Conservation (phyloP, 2,329 filamentous ascomycete genomes). For the Cladophialophora yegresii region DNA sequence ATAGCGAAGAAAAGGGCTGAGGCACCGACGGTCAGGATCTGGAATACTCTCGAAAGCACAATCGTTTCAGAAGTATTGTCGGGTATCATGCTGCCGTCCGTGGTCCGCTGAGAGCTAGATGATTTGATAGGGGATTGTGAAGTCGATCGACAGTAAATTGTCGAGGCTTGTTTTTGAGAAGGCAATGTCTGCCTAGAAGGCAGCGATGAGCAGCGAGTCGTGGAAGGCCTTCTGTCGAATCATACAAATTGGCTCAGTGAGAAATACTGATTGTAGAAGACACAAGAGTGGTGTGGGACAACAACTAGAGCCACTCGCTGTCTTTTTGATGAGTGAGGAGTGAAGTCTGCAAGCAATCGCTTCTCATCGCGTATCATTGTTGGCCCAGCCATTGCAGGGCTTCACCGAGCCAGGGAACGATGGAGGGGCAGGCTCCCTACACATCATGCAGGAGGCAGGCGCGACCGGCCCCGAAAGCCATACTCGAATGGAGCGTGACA, state of each 20-base stretch:
- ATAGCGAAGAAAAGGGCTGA: slow-evolving; percentile 13
- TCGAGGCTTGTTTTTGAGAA: background rate
- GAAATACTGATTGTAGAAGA: background rate
- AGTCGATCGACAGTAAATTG: background rate
- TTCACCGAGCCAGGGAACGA: background rate
- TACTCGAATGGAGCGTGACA: background rate
- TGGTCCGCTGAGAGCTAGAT: background rate
- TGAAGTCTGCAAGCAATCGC: background rate
- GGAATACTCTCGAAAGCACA: slow-evolving; percentile 8
- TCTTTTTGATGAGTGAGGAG: background rate
- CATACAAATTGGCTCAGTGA: slow-evolving; percentile 8
- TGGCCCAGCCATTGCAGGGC: background rate
- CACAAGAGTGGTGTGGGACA: background rate
- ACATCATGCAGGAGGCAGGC: background rate
- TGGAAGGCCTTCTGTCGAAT: background rate
- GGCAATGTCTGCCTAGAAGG: slow-evolving; percentile 7
- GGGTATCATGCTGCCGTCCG: background rate
- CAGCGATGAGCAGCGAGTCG: background rate
- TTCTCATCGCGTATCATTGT: background rate
- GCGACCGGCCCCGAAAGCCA: background rate
- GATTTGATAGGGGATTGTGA: background rate
- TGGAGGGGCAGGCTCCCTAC: background rate
- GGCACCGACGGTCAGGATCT: slow-evolving; percentile 5
- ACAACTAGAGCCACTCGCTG: background rate
- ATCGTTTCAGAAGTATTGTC: background rate